These are phyloP conservation scores for Citrullus colocynthis DNA, from an alignment of 306 rosid genomes.

Conservation along the genomic window DNA sequence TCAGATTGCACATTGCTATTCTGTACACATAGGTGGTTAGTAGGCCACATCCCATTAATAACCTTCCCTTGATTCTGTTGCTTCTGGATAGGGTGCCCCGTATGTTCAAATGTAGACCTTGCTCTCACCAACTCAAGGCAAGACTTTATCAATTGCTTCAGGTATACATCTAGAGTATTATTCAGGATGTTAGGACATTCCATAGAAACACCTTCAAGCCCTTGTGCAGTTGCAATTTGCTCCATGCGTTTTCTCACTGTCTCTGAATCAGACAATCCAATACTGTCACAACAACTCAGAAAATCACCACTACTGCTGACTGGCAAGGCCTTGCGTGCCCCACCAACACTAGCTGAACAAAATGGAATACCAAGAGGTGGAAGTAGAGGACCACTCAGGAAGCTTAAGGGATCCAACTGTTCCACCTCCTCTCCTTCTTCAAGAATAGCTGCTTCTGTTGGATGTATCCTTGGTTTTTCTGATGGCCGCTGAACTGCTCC, in stretches of 20 bases:
- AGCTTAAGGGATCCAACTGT: constrained; percentile 32
- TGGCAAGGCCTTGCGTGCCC: constrained; percentile 69
- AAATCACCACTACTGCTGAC: constrained; percentile 40
- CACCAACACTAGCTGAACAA: constrained; percentile 81
- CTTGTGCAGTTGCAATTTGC: constrained; percentile 81
- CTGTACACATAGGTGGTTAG: constrained; percentile 53
- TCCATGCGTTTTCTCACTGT: constrained; percentile 76
- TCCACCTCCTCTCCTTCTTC: constrained; percentile 66
- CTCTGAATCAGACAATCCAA: constrained; percentile 65
- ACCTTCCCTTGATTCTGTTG: constrained; percentile 69
- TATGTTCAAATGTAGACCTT: constrained; percentile 44
- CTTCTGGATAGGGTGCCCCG: constrained; percentile 37
- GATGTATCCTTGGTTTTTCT: constrained; percentile 46
- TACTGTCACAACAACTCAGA: constrained; percentile 44
- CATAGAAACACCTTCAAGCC: constrained; percentile 69
- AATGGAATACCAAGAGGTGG: constrained; percentile 95
- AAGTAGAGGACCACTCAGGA: constrained; percentile 51
- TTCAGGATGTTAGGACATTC: constrained; percentile 78
- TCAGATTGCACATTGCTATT: constrained; percentile 29
- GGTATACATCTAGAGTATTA: constrained; percentile 58
- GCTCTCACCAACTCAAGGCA: constrained; percentile 73
- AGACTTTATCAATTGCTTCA: constrained; percentile 76
- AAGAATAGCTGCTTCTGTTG: constrained; percentile 23
- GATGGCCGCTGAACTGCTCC: constrained; percentile 35
- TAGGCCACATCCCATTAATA: constrained; percentile 72